Evolutionary conservation across 2,329 filamentous ascomycete genomes (phyloP).

Genomic region (Tolypocladium guangdongense): DNA sequence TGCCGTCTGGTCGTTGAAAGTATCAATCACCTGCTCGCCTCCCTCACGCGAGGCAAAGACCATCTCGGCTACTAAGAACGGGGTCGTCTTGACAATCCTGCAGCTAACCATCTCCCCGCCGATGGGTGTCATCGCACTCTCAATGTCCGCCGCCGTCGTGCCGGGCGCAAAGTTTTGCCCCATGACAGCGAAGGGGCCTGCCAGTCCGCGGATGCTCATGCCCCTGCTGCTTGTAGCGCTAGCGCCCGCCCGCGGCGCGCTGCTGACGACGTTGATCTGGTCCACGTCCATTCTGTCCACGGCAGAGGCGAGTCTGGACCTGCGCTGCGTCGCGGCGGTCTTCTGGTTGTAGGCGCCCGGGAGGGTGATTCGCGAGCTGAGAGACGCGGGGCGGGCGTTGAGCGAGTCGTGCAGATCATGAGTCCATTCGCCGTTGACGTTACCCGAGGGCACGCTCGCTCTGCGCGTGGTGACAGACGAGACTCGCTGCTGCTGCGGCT

Average conservation of each 20-base stretch:
- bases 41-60: conserved; percentile 61
- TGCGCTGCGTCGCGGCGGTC: conserved; percentile 15
- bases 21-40: conserved; percentile 62
- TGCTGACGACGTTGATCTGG: conserved; percentile 24
- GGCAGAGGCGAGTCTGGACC: conserved; percentile 32
- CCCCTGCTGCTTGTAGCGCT: conserved; percentile 22
- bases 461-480: conserved; percentile 15
- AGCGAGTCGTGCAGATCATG: conserved; percentile 53
- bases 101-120: conserved; percentile 60
- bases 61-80: conserved; percentile 69
- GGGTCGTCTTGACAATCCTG: conserved; percentile 53
- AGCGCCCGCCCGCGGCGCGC: conserved; percentile 2
- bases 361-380: conserved; percentile 35
- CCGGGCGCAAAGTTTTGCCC: conserved; percentile 75
- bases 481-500: conserved; percentile 15
- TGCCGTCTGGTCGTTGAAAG: conserved; percentile 71
- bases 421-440: conserved; percentile 59
- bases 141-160: conserved; percentile 72
- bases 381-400: conserved; percentile 24
- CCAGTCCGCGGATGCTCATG: conserved; percentile 62
- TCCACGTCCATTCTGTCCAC: conserved; percentile 28
- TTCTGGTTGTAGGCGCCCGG: conserved; percentile 21
- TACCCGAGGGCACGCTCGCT: conserved; percentile 31
- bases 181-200: conserved; percentile 60
- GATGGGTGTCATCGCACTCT: conserved; percentile 68